Percentiles rank a stretch among this genome's conserved stretches.
phyloP scores from a whole-genome alignment of 2,329 filamentous ascomycete genomes.

The Dothistroma pini region DNA sequence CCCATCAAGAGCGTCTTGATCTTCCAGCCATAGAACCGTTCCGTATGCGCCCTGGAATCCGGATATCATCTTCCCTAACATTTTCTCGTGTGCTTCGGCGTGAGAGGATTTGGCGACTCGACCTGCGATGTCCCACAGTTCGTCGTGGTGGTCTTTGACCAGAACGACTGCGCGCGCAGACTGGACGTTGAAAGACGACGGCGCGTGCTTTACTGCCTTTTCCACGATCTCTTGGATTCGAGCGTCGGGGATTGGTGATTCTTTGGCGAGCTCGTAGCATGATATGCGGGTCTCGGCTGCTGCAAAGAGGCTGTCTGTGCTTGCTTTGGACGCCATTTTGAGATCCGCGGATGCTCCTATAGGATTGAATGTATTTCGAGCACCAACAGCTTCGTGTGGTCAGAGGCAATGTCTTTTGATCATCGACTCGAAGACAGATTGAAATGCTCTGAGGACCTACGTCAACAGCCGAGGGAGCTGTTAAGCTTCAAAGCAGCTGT shows the following conservation, averaged over 20 bases:
- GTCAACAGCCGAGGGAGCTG: not conserved
- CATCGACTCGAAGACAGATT: not conserved
- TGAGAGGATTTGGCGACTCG: conserved; percentile 64
- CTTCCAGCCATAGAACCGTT: conserved; percentile 49
- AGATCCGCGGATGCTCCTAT: not conserved
- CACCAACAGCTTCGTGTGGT: not conserved
- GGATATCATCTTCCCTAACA: conserved; percentile 44
- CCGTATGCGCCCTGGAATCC: conserved; percentile 69
- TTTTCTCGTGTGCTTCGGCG: conserved; percentile 60
- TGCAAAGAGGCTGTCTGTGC: not conserved
- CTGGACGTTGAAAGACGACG: conserved; percentile 85
- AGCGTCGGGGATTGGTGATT: conserved; percentile 64
- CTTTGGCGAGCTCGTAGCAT: conserved; percentile 43
- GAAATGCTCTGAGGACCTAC: not conserved
- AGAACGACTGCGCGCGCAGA: conserved; percentile 73
- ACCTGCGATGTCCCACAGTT: conserved; percentile 72
- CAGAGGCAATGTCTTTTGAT: not conserved
- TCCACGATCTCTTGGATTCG: conserved; percentile 63
- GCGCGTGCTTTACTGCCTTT: conserved; percentile 61
- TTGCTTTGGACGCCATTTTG: not conserved
- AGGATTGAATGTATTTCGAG: not conserved
- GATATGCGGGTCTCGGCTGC: conserved; percentile 2
- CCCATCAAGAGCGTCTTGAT: conserved; percentile 11
- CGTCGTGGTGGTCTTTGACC: conserved; percentile 74
- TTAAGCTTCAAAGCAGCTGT: not conserved